Evolutionary conservation across 164 flowering plant species (phyloP).

Genomic region (Sedum album): DNA sequence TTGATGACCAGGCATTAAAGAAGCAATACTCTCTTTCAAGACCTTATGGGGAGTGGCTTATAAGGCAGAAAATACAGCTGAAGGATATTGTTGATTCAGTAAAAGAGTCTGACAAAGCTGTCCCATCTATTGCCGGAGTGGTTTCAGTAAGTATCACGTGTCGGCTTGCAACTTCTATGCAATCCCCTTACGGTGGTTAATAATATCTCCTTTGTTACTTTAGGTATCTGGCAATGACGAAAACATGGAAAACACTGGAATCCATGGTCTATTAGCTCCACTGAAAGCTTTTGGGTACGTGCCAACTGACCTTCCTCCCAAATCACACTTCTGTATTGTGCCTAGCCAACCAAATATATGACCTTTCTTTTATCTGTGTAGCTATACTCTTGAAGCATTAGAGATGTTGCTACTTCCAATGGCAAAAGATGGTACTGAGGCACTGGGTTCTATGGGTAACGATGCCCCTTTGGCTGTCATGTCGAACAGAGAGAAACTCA

Average conservation of each 20-base stretch:
- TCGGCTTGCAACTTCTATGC: neutral
- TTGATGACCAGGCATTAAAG: constrained; percentile 93
- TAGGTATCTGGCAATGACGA: constrained; percentile 55
- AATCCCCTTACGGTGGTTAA: neutral
- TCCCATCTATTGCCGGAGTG: constrained; percentile 68
- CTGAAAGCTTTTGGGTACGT: constrained; percentile 89
- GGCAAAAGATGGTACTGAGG: constrained; percentile 97
- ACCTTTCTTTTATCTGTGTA: constrained; percentile 20
- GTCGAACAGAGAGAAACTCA: constrained; percentile 89
- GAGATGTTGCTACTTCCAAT: constrained; percentile 95
- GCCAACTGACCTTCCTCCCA: neutral
- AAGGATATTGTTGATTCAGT: constrained; percentile 70
- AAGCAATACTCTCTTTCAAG: constrained; percentile 79
- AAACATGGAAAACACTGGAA: constrained; percentile 72
- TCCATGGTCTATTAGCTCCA: constrained; percentile 83
- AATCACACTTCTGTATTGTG: neutral
- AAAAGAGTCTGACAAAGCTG: constrained; percentile 36
- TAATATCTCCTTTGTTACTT: constrained; percentile 3
- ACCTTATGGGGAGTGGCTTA: constrained; percentile 95
- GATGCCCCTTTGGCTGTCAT: constrained; percentile 97
- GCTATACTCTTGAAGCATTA: constrained; percentile 87
- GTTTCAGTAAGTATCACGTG: constrained; percentile 40
- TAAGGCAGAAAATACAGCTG: constrained; percentile 75
- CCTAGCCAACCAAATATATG: neutral
- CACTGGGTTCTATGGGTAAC: constrained; percentile 99